phyloP scores from a whole-genome alignment of 140 eudicot genomes.

The Bidens hawaiensis region DNA sequence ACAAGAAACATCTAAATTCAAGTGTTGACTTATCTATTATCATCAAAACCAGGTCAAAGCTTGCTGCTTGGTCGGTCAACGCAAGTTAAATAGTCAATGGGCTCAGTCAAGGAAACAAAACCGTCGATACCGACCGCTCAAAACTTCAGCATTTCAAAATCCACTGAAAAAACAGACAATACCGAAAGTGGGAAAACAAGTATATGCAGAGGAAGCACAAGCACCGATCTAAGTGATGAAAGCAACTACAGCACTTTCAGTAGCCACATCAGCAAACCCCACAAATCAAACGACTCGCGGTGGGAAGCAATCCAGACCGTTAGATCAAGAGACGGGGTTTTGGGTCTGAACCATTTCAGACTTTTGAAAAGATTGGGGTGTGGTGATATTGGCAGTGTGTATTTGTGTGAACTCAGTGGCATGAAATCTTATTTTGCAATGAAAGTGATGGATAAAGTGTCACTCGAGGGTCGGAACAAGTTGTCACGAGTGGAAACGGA shows the following conservation, averaged over 20 bases:
- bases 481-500: slow-evolving; percentile 81
- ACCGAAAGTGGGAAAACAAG: slow-evolving; percentile 79
- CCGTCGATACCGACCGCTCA: slow-evolving; percentile 36
- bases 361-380: slow-evolving; percentile 74
- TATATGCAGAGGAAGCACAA: slow-evolving; percentile 65
- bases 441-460: slow-evolving; percentile 93
- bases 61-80: neutral
- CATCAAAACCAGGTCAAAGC: slow-evolving; percentile 2
- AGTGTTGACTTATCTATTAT: neutral
- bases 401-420: slow-evolving; percentile 76
- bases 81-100: slow-evolving; percentile 1
- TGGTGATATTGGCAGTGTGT: slow-evolving; percentile 94
- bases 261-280: slow-evolving; percentile 70
- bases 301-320: slow-evolving; percentile 91
- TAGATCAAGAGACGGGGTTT: slow-evolving; percentile 57
- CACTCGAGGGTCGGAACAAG: slow-evolving; percentile 73
- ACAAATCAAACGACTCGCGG: slow-evolving; percentile 71
- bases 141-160: slow-evolving; percentile 33
- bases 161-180: slow-evolving; percentile 50
- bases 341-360: slow-evolving; percentile 78
- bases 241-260: slow-evolving; percentile 70
- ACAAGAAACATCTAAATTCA: neutral
- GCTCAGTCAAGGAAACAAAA: slow-evolving; percentile 41
- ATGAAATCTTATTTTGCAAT: slow-evolving; percentile 67
- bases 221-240: slow-evolving; percentile 76